These are phyloP conservation scores for Ophiocordyceps camponoti-rufipedis DNA, from an alignment of 2,329 filamentous ascomycete species.

Conservation along the genomic window DNA sequence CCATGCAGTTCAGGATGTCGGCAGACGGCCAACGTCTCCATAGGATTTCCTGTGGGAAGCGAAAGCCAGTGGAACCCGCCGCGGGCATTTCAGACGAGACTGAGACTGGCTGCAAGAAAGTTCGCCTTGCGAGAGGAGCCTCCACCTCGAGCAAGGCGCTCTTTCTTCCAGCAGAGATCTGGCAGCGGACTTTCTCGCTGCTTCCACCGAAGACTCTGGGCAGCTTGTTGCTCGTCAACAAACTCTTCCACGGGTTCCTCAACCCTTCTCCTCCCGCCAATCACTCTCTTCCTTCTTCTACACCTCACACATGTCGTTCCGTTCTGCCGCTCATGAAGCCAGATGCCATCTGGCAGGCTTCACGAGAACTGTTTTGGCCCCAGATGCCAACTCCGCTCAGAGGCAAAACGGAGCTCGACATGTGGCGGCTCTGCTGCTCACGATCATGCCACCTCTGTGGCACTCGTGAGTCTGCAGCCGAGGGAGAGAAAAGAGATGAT, in stretches of 20 bases:
- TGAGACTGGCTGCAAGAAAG: slow-evolving; percentile 2
- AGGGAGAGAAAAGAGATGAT: slow-evolving; percentile 15
- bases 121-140: neutral
- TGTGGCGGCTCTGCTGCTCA: slow-evolving; percentile 55
- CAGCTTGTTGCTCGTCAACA: slow-evolving; percentile 48
- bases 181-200: slow-evolving; percentile 53
- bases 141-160: slow-evolving; percentile 2
- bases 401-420: slow-evolving; percentile 49
- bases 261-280: slow-evolving; percentile 21
- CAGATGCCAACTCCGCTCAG: slow-evolving; percentile 51
- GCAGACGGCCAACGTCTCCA: neutral
- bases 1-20: neutral
- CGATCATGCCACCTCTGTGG: slow-evolving; percentile 50
- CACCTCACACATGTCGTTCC: neutral
- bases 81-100: neutral
- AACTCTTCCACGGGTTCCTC: slow-evolving; percentile 43
- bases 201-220: slow-evolving; percentile 45
- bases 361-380: slow-evolving; percentile 46
- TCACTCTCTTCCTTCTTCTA: slow-evolving; percentile 5
- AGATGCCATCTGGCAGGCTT: slow-evolving; percentile 52
- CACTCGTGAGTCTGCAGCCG: slow-evolving; percentile 14
- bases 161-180: slow-evolving; percentile 40
- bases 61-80: slow-evolving; percentile 1
- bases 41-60: neutral
- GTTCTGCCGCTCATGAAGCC: slow-evolving; percentile 25